Evolutionary conservation across 2,329 filamentous ascomycete genomes (phyloP).

Genomic region (Botrytis elliptica): DNA sequence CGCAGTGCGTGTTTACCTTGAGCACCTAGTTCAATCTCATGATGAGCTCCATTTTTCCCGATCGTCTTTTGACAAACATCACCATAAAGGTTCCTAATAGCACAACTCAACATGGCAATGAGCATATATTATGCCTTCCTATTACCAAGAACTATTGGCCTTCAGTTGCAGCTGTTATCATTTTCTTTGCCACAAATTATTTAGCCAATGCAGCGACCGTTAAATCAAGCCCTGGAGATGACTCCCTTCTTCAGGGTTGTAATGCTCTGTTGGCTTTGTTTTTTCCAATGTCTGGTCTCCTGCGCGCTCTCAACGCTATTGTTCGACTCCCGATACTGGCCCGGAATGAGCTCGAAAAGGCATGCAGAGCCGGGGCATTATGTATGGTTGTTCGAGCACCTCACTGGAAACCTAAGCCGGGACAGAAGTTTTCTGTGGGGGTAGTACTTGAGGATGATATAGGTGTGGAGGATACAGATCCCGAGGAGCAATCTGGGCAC

Average conservation of each 20-base stretch:
- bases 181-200: slow-evolving; percentile 36
- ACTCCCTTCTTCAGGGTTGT: slow-evolving; percentile 1
- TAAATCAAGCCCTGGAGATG: slow-evolving; percentile 28
- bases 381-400: slow-evolving; percentile 31
- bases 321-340: neutral
- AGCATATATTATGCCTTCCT: neutral
- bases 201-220: slow-evolving; percentile 34
- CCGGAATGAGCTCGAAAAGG: slow-evolving; percentile 17
- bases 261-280: slow-evolving; percentile 21
- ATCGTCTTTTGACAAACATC: neutral
- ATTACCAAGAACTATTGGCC: neutral
- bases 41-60: neutral
- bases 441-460: neutral
- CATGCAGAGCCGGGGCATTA: slow-evolving; percentile 29
- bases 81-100: neutral
- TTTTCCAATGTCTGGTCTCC: slow-evolving; percentile 27
- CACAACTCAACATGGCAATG: slow-evolving; percentile 7
- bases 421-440: slow-evolving; percentile 10
- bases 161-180: slow-evolving; percentile 25
- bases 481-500: neutral
- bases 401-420: slow-evolving; percentile 23
- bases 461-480: neutral
- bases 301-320: slow-evolving; percentile 25
- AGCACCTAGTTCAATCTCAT: neutral
- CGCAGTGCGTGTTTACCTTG: neutral